phyloP scores from a whole-genome alignment of 345 rosid genomes.

The Balakata baccata region DNA sequence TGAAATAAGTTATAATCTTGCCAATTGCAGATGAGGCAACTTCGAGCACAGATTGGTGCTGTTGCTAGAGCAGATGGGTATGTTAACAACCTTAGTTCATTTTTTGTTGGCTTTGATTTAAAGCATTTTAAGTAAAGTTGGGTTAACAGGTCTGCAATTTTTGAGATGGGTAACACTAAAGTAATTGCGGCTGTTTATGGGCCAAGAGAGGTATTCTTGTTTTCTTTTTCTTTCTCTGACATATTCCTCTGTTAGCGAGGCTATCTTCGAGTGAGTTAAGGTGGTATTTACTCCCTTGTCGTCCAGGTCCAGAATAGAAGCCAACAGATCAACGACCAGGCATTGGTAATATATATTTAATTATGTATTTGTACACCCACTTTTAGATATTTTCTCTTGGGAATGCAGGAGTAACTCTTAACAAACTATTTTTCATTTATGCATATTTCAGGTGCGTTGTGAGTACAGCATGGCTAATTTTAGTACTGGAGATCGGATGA shows the following conservation, averaged over 20 bases:
- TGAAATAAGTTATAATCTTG: not conserved
- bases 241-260: not conserved
- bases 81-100: not conserved
- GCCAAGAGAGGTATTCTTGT: slow-evolving; percentile 69
- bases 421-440: not conserved
- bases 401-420: not conserved
- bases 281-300: not conserved
- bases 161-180: slow-evolving; percentile 96
- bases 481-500: slow-evolving; percentile 81
- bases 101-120: not conserved
- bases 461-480: slow-evolving; percentile 97
- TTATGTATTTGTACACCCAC: not conserved
- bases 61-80: slow-evolving; percentile 88
- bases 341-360: slow-evolving; percentile 45
- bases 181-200: too few relatives aligned
- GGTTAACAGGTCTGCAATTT: slow-evolving; percentile 65
- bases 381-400: not conserved
- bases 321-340: slow-evolving; percentile 64
- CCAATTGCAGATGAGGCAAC: slow-evolving; percentile 73
- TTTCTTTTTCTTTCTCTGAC: not conserved
- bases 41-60: slow-evolving; percentile 73
- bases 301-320: slow-evolving; percentile 72
- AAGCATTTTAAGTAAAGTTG: not conserved
- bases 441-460: slow-evolving; percentile 57
- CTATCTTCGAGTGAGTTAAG: not conserved